phyloP scores from a whole-genome alignment of 2,329 filamentous ascomycete species.

The Colletotrichum destructivum region DNA sequence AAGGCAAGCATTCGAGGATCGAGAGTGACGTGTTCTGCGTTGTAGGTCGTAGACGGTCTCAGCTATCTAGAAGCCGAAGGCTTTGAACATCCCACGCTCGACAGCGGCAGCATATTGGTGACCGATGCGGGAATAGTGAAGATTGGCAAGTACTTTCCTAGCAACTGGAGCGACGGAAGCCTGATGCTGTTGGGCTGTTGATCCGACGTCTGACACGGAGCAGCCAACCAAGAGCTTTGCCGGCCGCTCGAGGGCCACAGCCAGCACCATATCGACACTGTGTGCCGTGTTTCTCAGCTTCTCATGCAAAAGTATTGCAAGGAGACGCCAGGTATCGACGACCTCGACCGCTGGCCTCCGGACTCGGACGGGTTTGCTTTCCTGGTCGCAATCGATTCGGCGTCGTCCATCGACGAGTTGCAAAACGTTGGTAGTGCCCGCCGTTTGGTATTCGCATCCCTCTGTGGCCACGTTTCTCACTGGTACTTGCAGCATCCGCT shows the following conservation, averaged over 20 bases:
- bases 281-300: background rate
- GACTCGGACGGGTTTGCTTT: background rate
- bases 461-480: background rate
- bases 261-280: background rate
- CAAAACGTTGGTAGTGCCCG: background rate
- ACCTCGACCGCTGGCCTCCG: background rate
- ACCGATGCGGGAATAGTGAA: conserved; percentile 2
- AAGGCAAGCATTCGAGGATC: background rate
- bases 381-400: background rate
- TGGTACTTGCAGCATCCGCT: background rate
- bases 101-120: conserved; percentile 5
- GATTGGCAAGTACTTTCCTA: background rate
- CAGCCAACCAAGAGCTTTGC: background rate
- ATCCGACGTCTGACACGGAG: background rate
- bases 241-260: background rate
- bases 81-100: background rate
- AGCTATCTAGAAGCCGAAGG: conserved; percentile 16
- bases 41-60: conserved; percentile 4
- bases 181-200: background rate
- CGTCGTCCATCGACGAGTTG: background rate
- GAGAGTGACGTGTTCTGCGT: background rate
- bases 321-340: background rate
- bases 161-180: background rate
- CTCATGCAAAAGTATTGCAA: conserved; percentile 15
- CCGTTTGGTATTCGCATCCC: background rate